Evolutionary conservation across 2,329 filamentous ascomycete genomes (phyloP).

Genomic region (Catunica adiposa): DNA sequence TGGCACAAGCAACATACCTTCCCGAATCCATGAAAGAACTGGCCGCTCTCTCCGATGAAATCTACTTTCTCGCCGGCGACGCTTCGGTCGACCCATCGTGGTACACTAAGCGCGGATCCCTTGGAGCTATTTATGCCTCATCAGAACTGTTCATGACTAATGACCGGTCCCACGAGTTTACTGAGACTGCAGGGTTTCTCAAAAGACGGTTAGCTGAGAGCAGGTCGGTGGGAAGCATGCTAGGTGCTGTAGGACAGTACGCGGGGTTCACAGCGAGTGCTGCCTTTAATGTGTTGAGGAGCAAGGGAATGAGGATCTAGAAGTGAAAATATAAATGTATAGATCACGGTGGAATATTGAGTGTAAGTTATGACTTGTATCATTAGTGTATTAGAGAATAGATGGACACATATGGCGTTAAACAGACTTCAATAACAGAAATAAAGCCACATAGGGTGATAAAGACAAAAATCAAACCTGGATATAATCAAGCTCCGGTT

Average conservation of each 20-base stretch:
- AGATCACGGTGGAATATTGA: too few species aligned
- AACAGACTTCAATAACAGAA: too few species aligned
- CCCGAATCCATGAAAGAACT: slow-evolving; percentile 64
- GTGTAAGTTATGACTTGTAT: too few species aligned
- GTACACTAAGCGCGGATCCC: slow-evolving; percentile 52
- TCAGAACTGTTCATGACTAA: slow-evolving; percentile 90
- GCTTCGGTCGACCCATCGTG: slow-evolving; percentile 66
- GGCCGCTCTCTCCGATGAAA: slow-evolving; percentile 72
- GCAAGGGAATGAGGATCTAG: slow-evolving; percentile 69
- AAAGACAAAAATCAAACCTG: too few species aligned
- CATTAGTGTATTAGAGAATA: too few species aligned
- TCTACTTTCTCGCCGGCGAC: slow-evolving; percentile 76
- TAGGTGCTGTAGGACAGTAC: slow-evolving; percentile 56
- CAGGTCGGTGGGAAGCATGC: slow-evolving; percentile 41
- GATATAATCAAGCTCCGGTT: background rate
- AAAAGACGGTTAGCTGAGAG: slow-evolving; percentile 57
- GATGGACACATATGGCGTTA: too few species aligned
- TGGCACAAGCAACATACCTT: slow-evolving; percentile 70
- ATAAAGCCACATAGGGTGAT: too few species aligned
- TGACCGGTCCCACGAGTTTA: slow-evolving; percentile 56
- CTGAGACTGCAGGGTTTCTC: slow-evolving; percentile 66
- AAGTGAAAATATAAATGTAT: background rate
- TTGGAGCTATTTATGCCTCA: slow-evolving; percentile 47
- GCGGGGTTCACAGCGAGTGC: slow-evolving; percentile 65
- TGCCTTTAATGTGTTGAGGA: slow-evolving; percentile 66